These are phyloP conservation scores for Cairneyella variabilis DNA, from an alignment of 495 filamentous ascomycete genomes.

Conservation along the genomic window DNA sequence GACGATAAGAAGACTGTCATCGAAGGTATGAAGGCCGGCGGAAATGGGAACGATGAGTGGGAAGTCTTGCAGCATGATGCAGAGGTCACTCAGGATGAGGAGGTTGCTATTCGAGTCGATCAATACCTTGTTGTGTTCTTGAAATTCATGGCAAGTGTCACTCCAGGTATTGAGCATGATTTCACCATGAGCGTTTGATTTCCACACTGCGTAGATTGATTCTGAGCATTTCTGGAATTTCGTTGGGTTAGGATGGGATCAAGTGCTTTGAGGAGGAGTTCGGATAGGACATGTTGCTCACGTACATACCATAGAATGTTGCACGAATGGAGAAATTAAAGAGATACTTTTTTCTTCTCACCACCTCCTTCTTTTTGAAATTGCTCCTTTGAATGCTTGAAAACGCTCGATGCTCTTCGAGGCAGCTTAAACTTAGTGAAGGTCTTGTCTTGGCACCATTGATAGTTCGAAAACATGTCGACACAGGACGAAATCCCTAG, in stretches of 20 bases:
- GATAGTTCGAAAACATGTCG: too few relatives aligned
- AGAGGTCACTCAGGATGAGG: constrained; percentile 64
- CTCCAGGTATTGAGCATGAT: constrained; percentile 95
- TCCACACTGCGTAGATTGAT: not conserved
- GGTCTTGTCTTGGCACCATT: too few relatives aligned
- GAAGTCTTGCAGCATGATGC: constrained; percentile 62
- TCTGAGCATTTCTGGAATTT: not conserved
- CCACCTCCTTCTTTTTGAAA: too few relatives aligned
- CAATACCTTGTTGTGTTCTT: constrained; percentile 97
- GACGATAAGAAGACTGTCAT: constrained; percentile 27
- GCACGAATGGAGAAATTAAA: too few relatives aligned
- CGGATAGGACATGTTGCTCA: too few relatives aligned
- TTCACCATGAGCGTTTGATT: constrained; percentile 91
- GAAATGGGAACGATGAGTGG: constrained; percentile 71
- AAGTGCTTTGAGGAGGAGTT: too few relatives aligned
- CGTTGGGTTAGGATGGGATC: not conserved
- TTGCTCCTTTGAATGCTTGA: too few relatives aligned
- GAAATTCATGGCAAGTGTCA: constrained; percentile 98
- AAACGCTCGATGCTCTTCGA: too few relatives aligned
- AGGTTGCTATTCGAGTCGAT: constrained; percentile 90
- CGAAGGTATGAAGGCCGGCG: constrained; percentile 32
- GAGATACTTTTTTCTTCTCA: too few relatives aligned
- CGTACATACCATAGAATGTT: not conserved
- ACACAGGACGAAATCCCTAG: too few relatives aligned
- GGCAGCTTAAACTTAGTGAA: too few relatives aligned